A percentile compares a stretch with the other conserved stretches of the same genome.
These are phyloP conservation scores for Aspergillus glaucus DNA, from an alignment of 2,329 filamentous ascomycete genomes.

Conservation along the genomic window DNA sequence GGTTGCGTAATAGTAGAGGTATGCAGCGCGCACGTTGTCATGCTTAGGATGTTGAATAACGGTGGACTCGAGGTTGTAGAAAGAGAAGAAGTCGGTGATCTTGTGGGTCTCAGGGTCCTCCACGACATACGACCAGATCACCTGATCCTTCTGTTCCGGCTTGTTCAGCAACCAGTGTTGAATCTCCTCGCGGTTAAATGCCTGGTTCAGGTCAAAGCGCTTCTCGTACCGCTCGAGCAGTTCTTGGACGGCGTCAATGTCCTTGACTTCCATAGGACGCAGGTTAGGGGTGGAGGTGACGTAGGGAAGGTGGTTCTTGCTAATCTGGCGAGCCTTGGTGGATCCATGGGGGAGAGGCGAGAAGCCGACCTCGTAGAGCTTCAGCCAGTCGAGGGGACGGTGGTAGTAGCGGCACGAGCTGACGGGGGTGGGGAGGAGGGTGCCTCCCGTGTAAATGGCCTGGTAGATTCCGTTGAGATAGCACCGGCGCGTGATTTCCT, in stretches of 20 bases:
- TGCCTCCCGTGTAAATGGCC: slow-evolving; percentile 90
- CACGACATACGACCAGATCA: slow-evolving; percentile 90
- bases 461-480: slow-evolving; percentile 85
- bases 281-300: slow-evolving; percentile 67
- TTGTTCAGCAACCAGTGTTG: slow-evolving; percentile 81
- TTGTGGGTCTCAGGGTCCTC: slow-evolving; percentile 65
- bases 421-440: slow-evolving; percentile 83
- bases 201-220: slow-evolving; percentile 77
- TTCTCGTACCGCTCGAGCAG: slow-evolving; percentile 71
- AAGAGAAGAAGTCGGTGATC: slow-evolving; percentile 95
- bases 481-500: slow-evolving; percentile 90
- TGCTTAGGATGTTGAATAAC: slow-evolving; percentile 78
- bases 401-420: slow-evolving; percentile 95
- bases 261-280: slow-evolving; percentile 70
- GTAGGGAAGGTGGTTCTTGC: slow-evolving; percentile 77
- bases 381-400: slow-evolving; percentile 88
- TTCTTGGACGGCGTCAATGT: slow-evolving; percentile 67
- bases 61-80: slow-evolving; percentile 90
- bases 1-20: slow-evolving; percentile 94
- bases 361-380: slow-evolving; percentile 91
- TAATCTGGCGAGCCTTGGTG: slow-evolving; percentile 77
- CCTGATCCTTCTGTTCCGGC: slow-evolving; percentile 62
- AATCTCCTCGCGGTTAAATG: slow-evolving; percentile 73
- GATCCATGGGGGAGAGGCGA: slow-evolving; percentile 77
- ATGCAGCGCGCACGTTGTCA: slow-evolving; percentile 76